Base-by-base conservation (phyloP, 2,329 filamentous ascomycete species). In the Reticulascus tulasneorum region DNA sequence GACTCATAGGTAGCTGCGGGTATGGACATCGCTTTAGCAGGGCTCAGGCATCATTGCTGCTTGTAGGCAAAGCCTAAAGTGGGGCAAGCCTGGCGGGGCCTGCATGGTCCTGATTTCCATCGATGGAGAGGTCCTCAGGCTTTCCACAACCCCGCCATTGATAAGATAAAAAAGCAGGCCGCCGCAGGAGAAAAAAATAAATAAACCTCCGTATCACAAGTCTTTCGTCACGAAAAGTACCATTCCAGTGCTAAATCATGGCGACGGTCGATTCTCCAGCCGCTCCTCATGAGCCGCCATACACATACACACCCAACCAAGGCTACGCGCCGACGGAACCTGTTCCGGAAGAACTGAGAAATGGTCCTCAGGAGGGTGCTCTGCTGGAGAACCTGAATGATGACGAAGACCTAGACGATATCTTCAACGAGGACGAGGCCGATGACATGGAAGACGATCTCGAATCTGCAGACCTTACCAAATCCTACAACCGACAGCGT, bases 401-500 rank as follows among this genome's bases (percentile, higher is more conserved):
- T 4, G 60, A 60, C 11, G 54, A 56, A 20, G 61, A 67, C 35
- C 43, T 65, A 9, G 61, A 67, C 31, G 66, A 69, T 24, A 60
- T 66, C 13, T 64, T 61, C 26, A 56, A 79, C 22, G 79, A 82
- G 9, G 69, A 80, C 27, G 77, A 81, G 38, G 77, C 81, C 42
- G 75, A 85, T 42, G 79, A 80, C 40, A 72, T 82, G 26, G 72
- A 79, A 12, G 68, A 74, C 24, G 49, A 73, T 29, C 67, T 79
- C 31, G 66, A 68, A 7, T 70, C 77, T 1, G 71, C 75, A 24
- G 86, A 94, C 59, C 75, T 88, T 38, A 89, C 87, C 23, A 93
- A 94, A 63, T 81, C 83, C 7, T 93, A 93, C 69, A 95, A 95
- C 59, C 83, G 89, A 43, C 87, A 94, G 58, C 75, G 79, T 41